Evolutionary conservation across 176 grass and related monocot genomes (phyloP).

Genomic region (Raddia distichophylla): DNA sequence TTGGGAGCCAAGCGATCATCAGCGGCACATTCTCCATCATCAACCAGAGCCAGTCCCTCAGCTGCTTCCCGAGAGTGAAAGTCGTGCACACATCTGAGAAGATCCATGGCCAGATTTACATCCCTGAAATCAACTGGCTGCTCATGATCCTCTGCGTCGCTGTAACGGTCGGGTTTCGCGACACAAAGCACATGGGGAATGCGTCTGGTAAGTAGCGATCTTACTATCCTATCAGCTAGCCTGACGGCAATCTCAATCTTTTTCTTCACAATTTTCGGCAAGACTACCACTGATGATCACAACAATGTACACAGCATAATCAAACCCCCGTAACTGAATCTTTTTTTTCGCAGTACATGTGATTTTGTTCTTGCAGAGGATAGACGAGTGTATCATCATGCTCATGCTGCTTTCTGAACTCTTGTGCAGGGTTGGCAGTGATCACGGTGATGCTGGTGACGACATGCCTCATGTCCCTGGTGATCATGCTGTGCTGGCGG

Average conservation of each 20-base stretch:
- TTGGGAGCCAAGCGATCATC: conserved; percentile 97
- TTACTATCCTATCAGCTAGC: background rate
- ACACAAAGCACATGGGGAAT: conserved; percentile 97
- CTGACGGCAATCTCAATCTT: background rate
- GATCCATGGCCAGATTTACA: conserved; percentile 97
- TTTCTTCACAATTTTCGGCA: background rate
- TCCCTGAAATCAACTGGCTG: conserved; percentile 97
- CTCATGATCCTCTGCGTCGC: conserved; percentile 94
- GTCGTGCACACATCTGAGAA: conserved; percentile 88
- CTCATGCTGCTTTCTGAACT: background rate
- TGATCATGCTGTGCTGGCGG: conserved; percentile 92
- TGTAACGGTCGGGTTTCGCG: conserved; percentile 88
- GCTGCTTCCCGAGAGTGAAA: conserved; percentile 97
- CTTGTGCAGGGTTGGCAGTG: conserved; percentile 70
- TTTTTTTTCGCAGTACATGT: background rate
- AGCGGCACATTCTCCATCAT: conserved; percentile 98
- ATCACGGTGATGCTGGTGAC: conserved; percentile 98
- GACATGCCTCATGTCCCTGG: conserved; percentile 77
- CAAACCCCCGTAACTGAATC: background rate
- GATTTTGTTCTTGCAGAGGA: background rate
- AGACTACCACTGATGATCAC: background rate
- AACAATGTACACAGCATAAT: background rate
- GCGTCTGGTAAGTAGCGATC: conserved; percentile 62
- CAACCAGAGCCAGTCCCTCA: conserved; percentile 90
- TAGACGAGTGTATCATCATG: background rate